A percentile compares a stretch with the other conserved stretches of the same genome.
Evolutionary conservation across 169 alveolate genomes (phyloP).

Genomic region (Eimeria acervulina): DNA sequence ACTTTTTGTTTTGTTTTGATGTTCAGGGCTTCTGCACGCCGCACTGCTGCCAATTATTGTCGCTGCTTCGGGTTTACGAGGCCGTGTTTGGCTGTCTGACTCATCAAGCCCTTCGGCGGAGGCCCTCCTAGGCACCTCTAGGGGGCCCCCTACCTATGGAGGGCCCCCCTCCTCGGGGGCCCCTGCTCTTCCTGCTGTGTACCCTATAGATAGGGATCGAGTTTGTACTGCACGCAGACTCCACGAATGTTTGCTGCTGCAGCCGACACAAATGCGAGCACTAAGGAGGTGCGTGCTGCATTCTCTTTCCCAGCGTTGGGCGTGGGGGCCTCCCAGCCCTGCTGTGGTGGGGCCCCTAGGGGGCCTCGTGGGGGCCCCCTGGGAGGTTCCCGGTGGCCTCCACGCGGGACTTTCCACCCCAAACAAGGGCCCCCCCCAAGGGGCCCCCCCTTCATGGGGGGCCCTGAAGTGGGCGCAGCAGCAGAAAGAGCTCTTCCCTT

Average conservation of each 20-base stretch:
- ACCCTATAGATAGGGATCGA: constrained; percentile 29
- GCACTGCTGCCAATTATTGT: constrained; percentile 61
- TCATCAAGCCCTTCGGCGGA: too few species aligned
- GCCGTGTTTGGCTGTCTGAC: background rate
- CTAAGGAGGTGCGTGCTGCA: constrained; percentile 50
- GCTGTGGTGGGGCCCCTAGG: background rate
- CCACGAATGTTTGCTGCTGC: constrained; percentile 69
- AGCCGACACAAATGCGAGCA: constrained; percentile 56
- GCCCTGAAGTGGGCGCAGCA: constrained; percentile 71
- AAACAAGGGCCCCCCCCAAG: background rate
- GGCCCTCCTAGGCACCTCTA: background rate
- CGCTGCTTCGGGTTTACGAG: background rate
- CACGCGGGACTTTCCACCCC: background rate
- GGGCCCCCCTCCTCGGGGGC: constrained; percentile 28
- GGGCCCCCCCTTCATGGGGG: constrained; percentile 32
- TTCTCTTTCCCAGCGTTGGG: constrained; percentile 37
- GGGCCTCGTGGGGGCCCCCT: background rate
- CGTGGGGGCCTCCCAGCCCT: constrained; percentile 65
- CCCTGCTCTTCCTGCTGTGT: constrained; percentile 4
- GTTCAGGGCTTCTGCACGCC: constrained; percentile 44
- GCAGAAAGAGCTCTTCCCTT: constrained; percentile 53
- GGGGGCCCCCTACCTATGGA: background rate
- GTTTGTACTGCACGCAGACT: constrained; percentile 39
- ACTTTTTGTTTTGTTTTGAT: background rate
- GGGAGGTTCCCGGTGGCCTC: background rate